Conservation (phyloP, 352 stramenopile genomes). For the Nothophytophthora sp. region DNA sequence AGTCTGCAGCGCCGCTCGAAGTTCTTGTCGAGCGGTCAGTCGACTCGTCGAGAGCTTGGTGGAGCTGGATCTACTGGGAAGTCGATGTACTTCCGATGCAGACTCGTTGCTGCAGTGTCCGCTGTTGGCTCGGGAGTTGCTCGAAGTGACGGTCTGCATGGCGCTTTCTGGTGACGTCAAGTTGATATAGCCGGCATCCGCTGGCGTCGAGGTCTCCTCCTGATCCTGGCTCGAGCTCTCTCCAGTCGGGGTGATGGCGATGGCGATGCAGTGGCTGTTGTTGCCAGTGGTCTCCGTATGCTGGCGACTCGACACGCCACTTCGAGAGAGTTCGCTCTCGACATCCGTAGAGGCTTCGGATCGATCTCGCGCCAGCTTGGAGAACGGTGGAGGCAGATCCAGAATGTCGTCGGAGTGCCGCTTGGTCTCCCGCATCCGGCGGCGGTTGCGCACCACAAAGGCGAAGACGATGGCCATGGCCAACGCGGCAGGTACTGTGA, state of each 20-base stretch:
- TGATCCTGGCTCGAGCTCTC: conserved; percentile 3
- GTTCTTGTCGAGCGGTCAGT: too few relatives aligned
- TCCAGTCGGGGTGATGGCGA: conserved; percentile 12
- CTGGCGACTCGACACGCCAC: conserved; percentile 15
- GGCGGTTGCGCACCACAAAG: conserved; percentile 19
- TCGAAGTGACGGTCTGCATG: neutral
- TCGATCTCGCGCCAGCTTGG: conserved; percentile 16
- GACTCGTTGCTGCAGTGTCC: too few relatives aligned
- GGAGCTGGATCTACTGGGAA: too few relatives aligned
- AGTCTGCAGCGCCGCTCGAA: conserved; percentile 21
- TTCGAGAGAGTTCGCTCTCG: conserved; percentile 32
- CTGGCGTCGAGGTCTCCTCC: neutral
- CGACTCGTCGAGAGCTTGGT: too few relatives aligned
- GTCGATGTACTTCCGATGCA: too few relatives aligned
- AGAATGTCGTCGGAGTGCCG: conserved; percentile 21
- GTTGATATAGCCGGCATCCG: conserved; percentile 16
- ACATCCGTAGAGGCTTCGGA: conserved; percentile 15
- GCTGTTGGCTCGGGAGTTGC: too few relatives aligned
- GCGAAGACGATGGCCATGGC: conserved; percentile 9
- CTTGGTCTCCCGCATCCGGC: conserved; percentile 9
- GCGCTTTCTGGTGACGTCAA: conserved; percentile 11
- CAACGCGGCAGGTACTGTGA: conserved; percentile 21
- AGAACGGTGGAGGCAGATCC: conserved; percentile 23
- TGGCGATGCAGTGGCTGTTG: conserved; percentile 10
- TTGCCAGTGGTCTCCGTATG: conserved; percentile 3